Conservation (phyloP, 306 rosid species). For the Pyrus betulifolia region DNA sequence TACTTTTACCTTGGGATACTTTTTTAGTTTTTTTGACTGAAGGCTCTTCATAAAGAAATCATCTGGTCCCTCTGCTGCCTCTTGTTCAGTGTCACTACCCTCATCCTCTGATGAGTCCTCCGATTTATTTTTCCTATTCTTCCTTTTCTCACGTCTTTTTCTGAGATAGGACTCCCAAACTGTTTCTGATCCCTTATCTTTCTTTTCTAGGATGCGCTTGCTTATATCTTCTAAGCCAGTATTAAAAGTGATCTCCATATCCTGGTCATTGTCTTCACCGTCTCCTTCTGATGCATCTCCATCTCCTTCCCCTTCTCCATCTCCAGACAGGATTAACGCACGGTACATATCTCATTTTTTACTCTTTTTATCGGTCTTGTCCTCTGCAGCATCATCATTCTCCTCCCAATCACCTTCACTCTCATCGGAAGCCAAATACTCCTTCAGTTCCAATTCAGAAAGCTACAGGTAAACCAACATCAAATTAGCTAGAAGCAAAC, state of each 20-base stretch:
- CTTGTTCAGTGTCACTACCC: conserved; percentile 46
- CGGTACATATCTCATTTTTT: conserved; percentile 46
- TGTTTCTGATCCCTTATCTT: conserved; percentile 64
- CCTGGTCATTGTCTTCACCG: conserved; percentile 38
- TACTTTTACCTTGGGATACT: conserved; percentile 24
- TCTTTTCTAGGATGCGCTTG: conserved; percentile 74
- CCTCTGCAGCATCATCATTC: conserved; percentile 33
- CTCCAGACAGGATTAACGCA: conserved; percentile 50
- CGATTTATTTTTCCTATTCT: conserved; percentile 51
- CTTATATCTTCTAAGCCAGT: conserved; percentile 82
- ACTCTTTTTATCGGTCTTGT: conserved; percentile 33
- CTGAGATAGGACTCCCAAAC: conserved; percentile 72
- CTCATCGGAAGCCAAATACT: conserved; percentile 65
- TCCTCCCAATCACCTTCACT: conserved; percentile 56
- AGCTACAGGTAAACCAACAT: conserved; percentile 34
- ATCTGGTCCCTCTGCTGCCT: conserved; percentile 47
- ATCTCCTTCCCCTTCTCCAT: conserved; percentile 7
- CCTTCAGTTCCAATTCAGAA: conserved; percentile 61
- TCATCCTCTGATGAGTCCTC: conserved; percentile 62
- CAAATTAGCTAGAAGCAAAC: conserved; percentile 8
- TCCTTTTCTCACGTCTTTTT: conserved; percentile 65
- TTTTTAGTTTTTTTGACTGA: conserved; percentile 41
- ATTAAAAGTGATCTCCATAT: conserved; percentile 94
- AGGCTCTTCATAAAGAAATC: conserved; percentile 75
- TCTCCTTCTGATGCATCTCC: conserved; percentile 44